Evolutionary conservation across 345 rosid genomes (phyloP).

Genomic region (Pistacia integerrima): DNA sequence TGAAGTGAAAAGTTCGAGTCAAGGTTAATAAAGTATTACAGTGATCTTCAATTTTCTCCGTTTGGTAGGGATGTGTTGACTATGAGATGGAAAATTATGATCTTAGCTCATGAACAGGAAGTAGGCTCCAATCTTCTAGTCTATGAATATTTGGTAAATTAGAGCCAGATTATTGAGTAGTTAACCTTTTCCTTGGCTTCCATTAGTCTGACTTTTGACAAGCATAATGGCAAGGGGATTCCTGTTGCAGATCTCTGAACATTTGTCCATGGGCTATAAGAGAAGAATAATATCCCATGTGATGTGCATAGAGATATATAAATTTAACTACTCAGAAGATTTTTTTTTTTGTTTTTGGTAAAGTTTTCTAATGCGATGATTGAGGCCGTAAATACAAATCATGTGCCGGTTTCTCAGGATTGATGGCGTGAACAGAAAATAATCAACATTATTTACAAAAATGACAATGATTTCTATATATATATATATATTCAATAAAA

Average conservation of each 20-base stretch:
- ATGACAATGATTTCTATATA: neutral
- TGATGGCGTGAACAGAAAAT: neutral
- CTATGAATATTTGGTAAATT: neutral
- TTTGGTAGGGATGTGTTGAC: neutral
- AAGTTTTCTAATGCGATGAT: neutral
- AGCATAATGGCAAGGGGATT: neutral
- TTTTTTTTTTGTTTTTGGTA: no score
- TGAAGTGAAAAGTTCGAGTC: neutral
- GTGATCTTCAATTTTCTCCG: neutral
- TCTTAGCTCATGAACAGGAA: neutral
- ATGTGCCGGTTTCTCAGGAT: neutral
- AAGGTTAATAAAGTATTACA: neutral
- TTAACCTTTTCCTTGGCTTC: neutral
- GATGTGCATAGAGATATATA: neutral
- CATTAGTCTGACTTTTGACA: constrained; percentile 7
- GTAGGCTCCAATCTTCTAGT: neutral
- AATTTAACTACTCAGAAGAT: neutral
- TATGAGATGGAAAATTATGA: neutral
- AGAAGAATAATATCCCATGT: neutral
- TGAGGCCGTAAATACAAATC: neutral
- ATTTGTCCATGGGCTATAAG: neutral
- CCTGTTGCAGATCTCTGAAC: constrained; percentile 1
- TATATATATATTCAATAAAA: no score
- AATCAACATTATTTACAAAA: neutral
- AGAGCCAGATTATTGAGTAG: neutral